phyloP scores from a whole-genome alignment of 192 early-diverging fungal genomes.

The Umbelopsis sp. region DNA sequence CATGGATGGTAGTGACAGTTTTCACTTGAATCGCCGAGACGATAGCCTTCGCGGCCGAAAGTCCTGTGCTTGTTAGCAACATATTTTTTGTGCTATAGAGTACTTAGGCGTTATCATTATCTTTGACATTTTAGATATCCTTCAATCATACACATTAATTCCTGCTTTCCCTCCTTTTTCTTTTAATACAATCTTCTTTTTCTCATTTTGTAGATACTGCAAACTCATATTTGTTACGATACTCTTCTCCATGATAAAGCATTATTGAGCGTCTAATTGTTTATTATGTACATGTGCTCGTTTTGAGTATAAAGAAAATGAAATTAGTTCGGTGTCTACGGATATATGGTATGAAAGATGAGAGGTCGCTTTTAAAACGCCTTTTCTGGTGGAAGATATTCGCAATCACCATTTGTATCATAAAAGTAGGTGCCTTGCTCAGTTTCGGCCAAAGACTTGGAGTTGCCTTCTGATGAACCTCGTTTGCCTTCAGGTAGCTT shows the following conservation, averaged over 20 bases:
- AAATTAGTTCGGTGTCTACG: neutral
- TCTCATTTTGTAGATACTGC: conserved; percentile 8
- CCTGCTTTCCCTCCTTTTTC: neutral
- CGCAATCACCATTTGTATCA: conserved; percentile 13
- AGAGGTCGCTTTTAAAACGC: neutral
- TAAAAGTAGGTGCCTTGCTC: conserved; percentile 7
- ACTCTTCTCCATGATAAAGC: conserved; percentile 16
- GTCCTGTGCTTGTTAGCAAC: conserved; percentile 7
- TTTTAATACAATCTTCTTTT: neutral
- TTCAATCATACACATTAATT: neutral
- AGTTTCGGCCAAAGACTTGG: conserved; percentile 5
- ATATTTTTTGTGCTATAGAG: neutral
- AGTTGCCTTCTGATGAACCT: conserved; percentile 4
- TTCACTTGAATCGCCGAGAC: neutral
- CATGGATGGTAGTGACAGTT: conserved; percentile 36
- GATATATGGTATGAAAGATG: neutral
- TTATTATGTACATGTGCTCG: conserved; percentile 6
- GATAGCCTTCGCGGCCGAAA: conserved; percentile 8
- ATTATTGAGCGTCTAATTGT: conserved; percentile 5
- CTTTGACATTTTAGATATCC: neutral
- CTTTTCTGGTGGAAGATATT: conserved; percentile 9
- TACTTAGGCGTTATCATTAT: neutral
- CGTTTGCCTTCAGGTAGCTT: conserved; percentile 25
- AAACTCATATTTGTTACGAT: conserved; percentile 12
- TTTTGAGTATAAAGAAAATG: neutral